Evolutionary conservation across 202 grass and related monocot species (phyloP).

Genomic region (Cymbopogon flexuosus): DNA sequence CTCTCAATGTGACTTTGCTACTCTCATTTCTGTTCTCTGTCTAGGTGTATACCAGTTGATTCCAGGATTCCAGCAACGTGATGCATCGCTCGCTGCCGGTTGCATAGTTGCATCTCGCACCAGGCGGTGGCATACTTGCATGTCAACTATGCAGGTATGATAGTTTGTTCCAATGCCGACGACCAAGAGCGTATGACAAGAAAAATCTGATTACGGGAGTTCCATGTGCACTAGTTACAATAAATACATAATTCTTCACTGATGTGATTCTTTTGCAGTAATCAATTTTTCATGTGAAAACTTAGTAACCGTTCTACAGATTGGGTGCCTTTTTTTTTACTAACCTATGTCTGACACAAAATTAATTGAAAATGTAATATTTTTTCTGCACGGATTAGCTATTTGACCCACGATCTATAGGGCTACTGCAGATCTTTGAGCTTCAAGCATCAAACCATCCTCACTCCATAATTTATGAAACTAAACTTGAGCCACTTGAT

Average conservation of each 20-base stretch:
- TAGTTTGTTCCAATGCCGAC: background rate
- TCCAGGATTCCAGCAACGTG: background rate
- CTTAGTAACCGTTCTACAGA: background rate
- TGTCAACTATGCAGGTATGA: background rate
- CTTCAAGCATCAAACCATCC: background rate
- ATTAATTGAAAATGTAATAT: background rate
- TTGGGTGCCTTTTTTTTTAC: background rate
- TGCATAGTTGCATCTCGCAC: background rate
- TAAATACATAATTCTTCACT: background rate
- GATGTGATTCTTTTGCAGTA: background rate
- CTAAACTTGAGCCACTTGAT: constrained; percentile 7
- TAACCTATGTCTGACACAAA: background rate
- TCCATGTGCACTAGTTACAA: background rate
- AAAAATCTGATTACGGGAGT: background rate
- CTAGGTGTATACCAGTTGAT: background rate
- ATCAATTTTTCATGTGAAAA: background rate
- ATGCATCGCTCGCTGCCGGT: background rate
- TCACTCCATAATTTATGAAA: background rate
- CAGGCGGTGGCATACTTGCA: background rate
- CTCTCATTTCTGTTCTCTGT: background rate
- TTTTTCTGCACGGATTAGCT: background rate
- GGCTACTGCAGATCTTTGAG: background rate
- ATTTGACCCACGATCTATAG: background rate
- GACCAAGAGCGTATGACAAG: background rate
- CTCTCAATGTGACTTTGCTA: background rate